Conservation (phyloP, 768 basidiomycete genomes). For the Termitomyces sp. region DNA sequence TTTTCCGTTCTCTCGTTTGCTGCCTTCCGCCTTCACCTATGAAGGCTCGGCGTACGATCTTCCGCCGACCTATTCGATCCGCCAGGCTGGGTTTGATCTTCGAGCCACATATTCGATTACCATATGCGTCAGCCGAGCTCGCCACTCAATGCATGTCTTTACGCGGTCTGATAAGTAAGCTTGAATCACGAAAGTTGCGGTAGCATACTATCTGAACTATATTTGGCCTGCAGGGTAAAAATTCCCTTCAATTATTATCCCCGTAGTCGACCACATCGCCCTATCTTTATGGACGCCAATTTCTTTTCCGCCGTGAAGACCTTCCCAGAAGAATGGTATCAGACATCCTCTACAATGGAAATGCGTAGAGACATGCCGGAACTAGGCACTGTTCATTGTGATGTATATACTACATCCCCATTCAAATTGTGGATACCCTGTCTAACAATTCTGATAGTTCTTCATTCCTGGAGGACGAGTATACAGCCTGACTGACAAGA, state of each 20-base stretch:
- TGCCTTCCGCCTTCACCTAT: constrained; percentile 44
- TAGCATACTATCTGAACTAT: background rate
- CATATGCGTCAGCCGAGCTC: constrained; percentile 33
- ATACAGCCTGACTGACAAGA: constrained; percentile 48
- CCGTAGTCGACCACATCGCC: constrained; percentile 45
- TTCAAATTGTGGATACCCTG: background rate
- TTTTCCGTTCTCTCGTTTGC: constrained; percentile 35
- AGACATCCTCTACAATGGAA: constrained; percentile 18
- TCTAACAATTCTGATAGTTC: constrained; percentile 30
- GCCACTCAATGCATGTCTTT: constrained; percentile 36
- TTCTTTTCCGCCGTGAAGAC: constrained; percentile 58
- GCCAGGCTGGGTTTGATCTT: constrained; percentile 28
- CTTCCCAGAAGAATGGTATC: constrained; percentile 64
- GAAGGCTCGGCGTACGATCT: constrained; percentile 26
- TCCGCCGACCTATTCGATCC: constrained; percentile 43
- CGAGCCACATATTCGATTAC: constrained; percentile 40
- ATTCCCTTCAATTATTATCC: constrained; percentile 50
- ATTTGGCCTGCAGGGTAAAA: constrained; percentile 29
- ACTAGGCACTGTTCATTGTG: background rate
- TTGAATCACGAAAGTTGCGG: background rate
- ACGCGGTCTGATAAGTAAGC: constrained; percentile 41
- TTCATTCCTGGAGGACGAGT: constrained; percentile 54
- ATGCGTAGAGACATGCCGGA: background rate
- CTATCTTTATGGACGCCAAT: constrained; percentile 39
- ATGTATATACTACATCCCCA: background rate